phyloP scores from a whole-genome alignment of 2,329 filamentous ascomycete genomes.

The Cordyceps javanica region DNA sequence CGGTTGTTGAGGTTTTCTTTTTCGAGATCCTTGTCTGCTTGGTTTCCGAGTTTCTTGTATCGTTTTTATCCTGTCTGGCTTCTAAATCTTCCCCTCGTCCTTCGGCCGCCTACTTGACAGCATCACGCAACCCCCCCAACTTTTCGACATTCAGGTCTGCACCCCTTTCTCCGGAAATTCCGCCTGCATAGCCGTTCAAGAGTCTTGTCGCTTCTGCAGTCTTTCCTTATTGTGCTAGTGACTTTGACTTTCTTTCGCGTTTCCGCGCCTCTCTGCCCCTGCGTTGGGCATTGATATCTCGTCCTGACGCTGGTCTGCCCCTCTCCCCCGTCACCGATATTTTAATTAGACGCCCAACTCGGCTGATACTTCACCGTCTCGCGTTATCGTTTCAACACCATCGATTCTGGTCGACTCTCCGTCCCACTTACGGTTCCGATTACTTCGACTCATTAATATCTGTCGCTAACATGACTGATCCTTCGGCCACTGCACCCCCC shows the following conservation, averaged over 20 bases:
- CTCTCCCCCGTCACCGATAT: slow-evolving; percentile 11
- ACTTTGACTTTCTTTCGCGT: neutral
- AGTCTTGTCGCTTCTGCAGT: neutral
- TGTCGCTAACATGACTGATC: slow-evolving; percentile 17
- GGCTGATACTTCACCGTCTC: neutral
- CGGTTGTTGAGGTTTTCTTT: slow-evolving; percentile 6
- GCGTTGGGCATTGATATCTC: slow-evolving; percentile 10
- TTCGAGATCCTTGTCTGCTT: slow-evolving; percentile 11
- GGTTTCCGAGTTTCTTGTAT: slow-evolving; percentile 11
- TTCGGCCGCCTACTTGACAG: slow-evolving; percentile 12
- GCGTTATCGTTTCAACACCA: neutral
- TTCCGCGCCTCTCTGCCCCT: slow-evolving; percentile 6
- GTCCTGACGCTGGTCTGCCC: slow-evolving; percentile 13
- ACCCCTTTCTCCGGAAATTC: slow-evolving; percentile 1
- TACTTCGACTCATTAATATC: slow-evolving; percentile 4
- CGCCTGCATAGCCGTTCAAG: neutral
- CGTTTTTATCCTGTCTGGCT: slow-evolving; percentile 11
- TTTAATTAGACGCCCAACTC: slow-evolving; percentile 13
- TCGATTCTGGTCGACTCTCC: neutral
- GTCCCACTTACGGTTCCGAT: neutral
- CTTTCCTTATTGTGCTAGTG: neutral
- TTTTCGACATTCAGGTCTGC: neutral
- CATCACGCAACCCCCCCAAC: slow-evolving; percentile 3
- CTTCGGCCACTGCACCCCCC: slow-evolving; percentile 71
- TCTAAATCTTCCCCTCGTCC: slow-evolving; percentile 18